Conservation (phyloP, 2,329 filamentous ascomycete species). For the Metarhizium rileyi region DNA sequence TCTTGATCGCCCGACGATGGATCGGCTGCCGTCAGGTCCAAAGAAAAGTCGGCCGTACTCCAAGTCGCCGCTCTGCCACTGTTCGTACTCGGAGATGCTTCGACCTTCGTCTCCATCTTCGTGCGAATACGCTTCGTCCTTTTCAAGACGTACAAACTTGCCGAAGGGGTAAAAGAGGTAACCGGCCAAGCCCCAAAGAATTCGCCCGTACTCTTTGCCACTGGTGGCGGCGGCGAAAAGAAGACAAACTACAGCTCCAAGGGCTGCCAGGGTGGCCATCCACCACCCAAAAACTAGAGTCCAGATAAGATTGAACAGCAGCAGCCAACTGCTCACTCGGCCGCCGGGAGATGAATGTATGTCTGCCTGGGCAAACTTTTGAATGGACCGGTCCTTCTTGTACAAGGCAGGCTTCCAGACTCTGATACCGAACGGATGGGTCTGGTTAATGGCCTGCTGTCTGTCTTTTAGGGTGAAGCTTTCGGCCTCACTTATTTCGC, state of each 20-base stretch:
- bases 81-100: constrained; percentile 97
- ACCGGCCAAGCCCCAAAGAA: constrained; percentile 72
- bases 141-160: constrained; percentile 86
- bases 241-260: constrained; percentile 70
- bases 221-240: constrained; percentile 70
- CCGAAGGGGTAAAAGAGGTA: constrained; percentile 97
- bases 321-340: constrained; percentile 72
- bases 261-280: constrained; percentile 67
- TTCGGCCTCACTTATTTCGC: constrained; percentile 78
- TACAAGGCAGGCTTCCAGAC: constrained; percentile 98
- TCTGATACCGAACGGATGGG: constrained; percentile 95
- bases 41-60: constrained; percentile 96
- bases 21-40: constrained; percentile 67
- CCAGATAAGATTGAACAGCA: constrained; percentile 86
- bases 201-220: constrained; percentile 73
- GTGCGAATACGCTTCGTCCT: constrained; percentile 87
- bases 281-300: constrained; percentile 92
- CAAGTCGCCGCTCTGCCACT: constrained; percentile 96
- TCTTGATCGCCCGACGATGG: constrained; percentile 75
- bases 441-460: constrained; percentile 96
- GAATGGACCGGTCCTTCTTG: constrained; percentile 94
- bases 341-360: constrained; percentile 92
- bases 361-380: constrained; percentile 91
- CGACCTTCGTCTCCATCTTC: constrained; percentile 93
- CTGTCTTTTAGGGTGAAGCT: constrained; percentile 97